Percentiles rank a stretch among this genome's conserved stretches.
These are phyloP conservation scores for Sarocladium oryzae DNA, from an alignment of 2,329 filamentous ascomycete species.

Conservation along the genomic window DNA sequence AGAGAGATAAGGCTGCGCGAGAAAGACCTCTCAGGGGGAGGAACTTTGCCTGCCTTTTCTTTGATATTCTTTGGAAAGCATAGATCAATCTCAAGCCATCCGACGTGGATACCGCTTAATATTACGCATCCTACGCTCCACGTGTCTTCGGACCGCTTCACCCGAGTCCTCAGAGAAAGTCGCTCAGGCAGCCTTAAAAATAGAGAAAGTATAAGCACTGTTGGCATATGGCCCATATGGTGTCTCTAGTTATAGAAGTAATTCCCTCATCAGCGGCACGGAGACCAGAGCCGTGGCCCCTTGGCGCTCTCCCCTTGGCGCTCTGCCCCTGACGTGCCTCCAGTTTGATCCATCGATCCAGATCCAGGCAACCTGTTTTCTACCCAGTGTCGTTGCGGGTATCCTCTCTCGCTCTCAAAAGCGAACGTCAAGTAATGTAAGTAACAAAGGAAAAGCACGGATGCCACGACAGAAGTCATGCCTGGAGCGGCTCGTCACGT, in stretches of 20 bases:
- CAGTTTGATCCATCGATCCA: background rate
- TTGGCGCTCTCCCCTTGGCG: background rate
- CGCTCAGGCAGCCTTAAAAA: background rate
- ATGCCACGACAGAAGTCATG: too few relatives aligned
- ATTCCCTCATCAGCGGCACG: slow-evolving; percentile 5
- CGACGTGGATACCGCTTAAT: background rate
- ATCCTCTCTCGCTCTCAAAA: background rate
- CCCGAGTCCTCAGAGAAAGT: background rate
- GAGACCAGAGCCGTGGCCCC: background rate
- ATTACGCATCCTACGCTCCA: background rate
- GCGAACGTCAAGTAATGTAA: background rate
- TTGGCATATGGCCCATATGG: background rate
- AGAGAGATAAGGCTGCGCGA: background rate
- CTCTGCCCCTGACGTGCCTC: background rate
- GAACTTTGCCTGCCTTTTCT: too few relatives aligned
- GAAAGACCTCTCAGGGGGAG: background rate
- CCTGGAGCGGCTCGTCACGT: too few relatives aligned
- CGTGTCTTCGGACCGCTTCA: background rate
- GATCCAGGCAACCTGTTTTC: background rate
- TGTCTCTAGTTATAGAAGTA: background rate
- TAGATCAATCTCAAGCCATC: background rate
- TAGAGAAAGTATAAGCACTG: background rate
- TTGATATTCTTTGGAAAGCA: too few relatives aligned
- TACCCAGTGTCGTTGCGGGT: slow-evolving; percentile 6
- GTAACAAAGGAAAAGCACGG: slow-evolving; percentile 4